Evolutionary conservation across 2,329 filamentous ascomycete genomes (phyloP), one percentile per base, ranked within the genome.

Genomic region (Verticillium isaacii): DNA sequence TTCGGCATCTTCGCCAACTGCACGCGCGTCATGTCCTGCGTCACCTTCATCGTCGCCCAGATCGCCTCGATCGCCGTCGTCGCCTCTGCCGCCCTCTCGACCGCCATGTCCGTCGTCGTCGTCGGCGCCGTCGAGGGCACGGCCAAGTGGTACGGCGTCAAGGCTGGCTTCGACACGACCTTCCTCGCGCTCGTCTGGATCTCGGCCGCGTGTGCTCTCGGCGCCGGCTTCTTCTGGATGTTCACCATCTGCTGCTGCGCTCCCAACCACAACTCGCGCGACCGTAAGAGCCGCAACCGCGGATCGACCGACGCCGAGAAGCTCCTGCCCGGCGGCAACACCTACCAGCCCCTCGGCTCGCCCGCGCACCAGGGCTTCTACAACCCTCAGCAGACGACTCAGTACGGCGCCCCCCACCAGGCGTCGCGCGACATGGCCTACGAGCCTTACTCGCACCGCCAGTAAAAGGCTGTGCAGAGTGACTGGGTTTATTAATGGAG

Each of bases 191-290:
- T 87, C 23, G 85, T 90, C 69, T 97, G 93, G 92, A 81, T 98
- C 63, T 89, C 88, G 54, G 89, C 89, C 45, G 90, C 85, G 32
- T 93, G 96, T 72, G 89, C 89, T 64, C 73, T 95, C 37, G 91
- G 76, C 52, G 89, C 90, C 8, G 86, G 85, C 66, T 77, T 97
- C 72, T 97, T 98, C 89, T 98, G 95, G 94, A 79, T 93, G 71
- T 86, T 96, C 75, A 92, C 88, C 75, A 85, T 90, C 70, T 98
- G 94, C 89, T 98, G 93, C 86, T 97, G 93, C 82, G 87, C 85
- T 62, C 77, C 79, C 66, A 75, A 73, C 68, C 74, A 73, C 65
- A 68, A 73, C 66, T 60, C 65, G 64, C 72, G 71, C 69, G 70
- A 72, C 65, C 66, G 67, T 64, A 65, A 68, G 61, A 69, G 72